Percentiles rank a stretch among this genome's conserved stretches.
Conservation (phyloP, 78 protist species). For the Dictyostelium discoideum region DNA sequence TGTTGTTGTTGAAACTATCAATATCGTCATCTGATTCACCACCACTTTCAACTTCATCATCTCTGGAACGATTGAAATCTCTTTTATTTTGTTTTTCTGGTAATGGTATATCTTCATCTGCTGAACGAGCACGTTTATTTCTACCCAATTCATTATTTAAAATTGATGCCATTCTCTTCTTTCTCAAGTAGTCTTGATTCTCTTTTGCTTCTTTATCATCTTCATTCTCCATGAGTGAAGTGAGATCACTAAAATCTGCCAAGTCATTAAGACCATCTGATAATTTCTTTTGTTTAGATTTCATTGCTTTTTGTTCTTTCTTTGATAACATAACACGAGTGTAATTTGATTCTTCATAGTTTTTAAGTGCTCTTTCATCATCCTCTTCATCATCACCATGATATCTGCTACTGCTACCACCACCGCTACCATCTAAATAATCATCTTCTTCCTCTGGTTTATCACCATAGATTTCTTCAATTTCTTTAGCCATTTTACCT, state of each 20-base stretch:
- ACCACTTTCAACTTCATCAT: neutral
- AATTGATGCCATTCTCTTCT: slow-evolving; percentile 61
- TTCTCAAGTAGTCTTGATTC: slow-evolving; percentile 11
- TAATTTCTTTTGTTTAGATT: slow-evolving; percentile 18
- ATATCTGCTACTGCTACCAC: neutral
- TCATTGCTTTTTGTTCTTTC: slow-evolving; percentile 23
- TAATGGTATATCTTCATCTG: neutral
- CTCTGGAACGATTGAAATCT: neutral
- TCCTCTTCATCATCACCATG: neutral
- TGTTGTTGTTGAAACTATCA: neutral
- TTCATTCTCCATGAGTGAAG: slow-evolving; percentile 17
- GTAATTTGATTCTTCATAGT: slow-evolving; percentile 49
- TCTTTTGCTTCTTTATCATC: slow-evolving; percentile 39
- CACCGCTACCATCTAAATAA: neutral
- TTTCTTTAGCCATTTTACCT: slow-evolving; percentile 15
- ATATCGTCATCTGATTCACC: slow-evolving; percentile 28
- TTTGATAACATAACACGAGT: slow-evolving; percentile 35
- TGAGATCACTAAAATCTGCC: slow-evolving; percentile 46
- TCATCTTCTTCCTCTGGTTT: slow-evolving; percentile 46
- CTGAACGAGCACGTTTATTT: neutral
- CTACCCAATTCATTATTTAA: neutral
- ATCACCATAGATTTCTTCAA: slow-evolving; percentile 49
- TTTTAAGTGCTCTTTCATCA: neutral
- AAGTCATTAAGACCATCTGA: slow-evolving; percentile 52
- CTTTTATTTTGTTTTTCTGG: neutral